phyloP scores from a whole-genome alignment of 1,139 yeast genomes.

The Nakaseomyces nivariensis region DNA sequence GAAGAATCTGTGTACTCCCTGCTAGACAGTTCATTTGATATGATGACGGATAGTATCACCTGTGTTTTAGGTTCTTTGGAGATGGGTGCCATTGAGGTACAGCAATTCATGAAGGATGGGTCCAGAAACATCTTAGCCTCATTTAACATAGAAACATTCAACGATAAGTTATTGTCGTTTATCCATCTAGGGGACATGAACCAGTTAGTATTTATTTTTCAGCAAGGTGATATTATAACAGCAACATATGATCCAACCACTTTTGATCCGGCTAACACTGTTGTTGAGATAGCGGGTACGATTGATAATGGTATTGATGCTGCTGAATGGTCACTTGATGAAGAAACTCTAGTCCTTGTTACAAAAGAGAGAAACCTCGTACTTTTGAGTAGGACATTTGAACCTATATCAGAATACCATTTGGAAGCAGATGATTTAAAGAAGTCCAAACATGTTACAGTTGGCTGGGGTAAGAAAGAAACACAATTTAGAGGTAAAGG shows the following conservation, averaged over 20 bases:
- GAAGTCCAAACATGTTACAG: slow-evolving; percentile 78
- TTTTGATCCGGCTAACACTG: slow-evolving; percentile 42
- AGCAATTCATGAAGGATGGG: slow-evolving; percentile 54
- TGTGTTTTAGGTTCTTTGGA: slow-evolving; percentile 56
- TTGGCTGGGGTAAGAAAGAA: slow-evolving; percentile 98
- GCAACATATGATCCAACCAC: slow-evolving; percentile 47
- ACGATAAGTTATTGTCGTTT: slow-evolving; percentile 39
- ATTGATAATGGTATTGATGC: slow-evolving; percentile 67
- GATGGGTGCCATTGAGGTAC: slow-evolving; percentile 47
- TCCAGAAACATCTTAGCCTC: slow-evolving; percentile 44
- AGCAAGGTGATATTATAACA: slow-evolving; percentile 58
- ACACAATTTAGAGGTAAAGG: slow-evolving; percentile 96
- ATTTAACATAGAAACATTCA: slow-evolving; percentile 36
- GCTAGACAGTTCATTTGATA: slow-evolving; percentile 55
- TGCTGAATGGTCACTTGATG: slow-evolving; percentile 87
- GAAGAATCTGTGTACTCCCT: slow-evolving; percentile 17
- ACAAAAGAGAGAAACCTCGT: slow-evolving; percentile 54
- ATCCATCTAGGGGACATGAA: slow-evolving; percentile 55
- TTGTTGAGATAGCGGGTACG: slow-evolving; percentile 72
- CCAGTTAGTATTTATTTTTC: slow-evolving; percentile 52
- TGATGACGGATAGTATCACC: slow-evolving; percentile 63
- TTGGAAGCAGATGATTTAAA: slow-evolving; percentile 56
- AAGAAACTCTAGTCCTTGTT: slow-evolving; percentile 69
- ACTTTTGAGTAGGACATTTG: slow-evolving; percentile 66
- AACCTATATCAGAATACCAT: slow-evolving; percentile 60